Conservation (phyloP, 2,329 filamentous ascomycete species). For the Lasiodiplodia citricola region DNA sequence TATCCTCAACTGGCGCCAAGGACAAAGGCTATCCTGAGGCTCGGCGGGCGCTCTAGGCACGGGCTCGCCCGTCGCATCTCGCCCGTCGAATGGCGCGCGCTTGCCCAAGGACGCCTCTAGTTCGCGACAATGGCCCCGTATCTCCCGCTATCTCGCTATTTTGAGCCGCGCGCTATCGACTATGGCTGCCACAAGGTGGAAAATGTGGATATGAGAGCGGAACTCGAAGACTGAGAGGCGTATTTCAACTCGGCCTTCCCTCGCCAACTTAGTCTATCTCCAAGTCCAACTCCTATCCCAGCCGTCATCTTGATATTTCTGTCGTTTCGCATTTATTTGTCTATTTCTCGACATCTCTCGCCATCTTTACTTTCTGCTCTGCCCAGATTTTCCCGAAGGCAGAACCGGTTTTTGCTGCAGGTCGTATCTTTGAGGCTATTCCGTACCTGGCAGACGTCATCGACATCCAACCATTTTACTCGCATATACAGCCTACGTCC, state of each 20-base stretch:
- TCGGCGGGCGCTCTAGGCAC: conserved; percentile 7
- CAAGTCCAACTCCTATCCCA: neutral
- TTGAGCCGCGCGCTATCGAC: conserved; percentile 24
- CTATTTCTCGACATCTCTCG: neutral
- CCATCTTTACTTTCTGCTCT: neutral
- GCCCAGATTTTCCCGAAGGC: neutral
- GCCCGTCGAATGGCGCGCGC: conserved; percentile 17
- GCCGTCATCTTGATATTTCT: neutral
- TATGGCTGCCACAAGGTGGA: conserved; percentile 1
- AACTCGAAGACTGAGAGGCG: neutral
- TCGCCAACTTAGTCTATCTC: neutral
- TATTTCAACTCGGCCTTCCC: conserved; percentile 7
- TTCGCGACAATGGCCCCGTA: neutral
- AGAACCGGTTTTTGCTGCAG: conserved; percentile 23
- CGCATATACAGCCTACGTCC: neutral
- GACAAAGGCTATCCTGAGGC: conserved; percentile 6
- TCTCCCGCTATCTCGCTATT: neutral
- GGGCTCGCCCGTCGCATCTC: conserved; percentile 6
- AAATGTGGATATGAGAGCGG: conserved; percentile 20
- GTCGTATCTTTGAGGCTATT: conserved; percentile 7
- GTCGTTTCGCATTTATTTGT: conserved; percentile 1
- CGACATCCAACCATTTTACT: neutral
- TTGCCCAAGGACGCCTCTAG: conserved; percentile 12
- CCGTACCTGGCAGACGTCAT: conserved; percentile 24
- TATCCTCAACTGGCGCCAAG: neutral